phyloP scores from a whole-genome alignment of 768 basidiomycete species.

The Leccinum sublutescens region DNA sequence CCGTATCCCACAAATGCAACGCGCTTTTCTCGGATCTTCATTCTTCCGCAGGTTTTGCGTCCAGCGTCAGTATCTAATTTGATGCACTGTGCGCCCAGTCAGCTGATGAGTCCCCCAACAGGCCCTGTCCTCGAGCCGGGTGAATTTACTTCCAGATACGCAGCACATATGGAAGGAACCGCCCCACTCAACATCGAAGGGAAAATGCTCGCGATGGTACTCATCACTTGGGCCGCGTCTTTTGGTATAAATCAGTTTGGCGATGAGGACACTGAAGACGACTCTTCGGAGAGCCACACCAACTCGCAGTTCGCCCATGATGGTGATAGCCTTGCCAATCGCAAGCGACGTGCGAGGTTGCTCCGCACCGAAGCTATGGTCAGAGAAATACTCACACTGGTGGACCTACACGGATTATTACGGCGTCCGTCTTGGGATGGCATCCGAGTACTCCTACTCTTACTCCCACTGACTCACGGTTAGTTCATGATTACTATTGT shows the following conservation, averaged over 20 bases:
- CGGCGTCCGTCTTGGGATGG: conserved; percentile 87
- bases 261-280: conserved; percentile 35
- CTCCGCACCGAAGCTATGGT: conserved; percentile 67
- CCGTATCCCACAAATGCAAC: conserved; percentile 68
- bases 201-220: conserved; percentile 70
- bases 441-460: conserved; percentile 71
- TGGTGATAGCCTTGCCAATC: conserved; percentile 33
- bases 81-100: neutral
- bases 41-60: conserved; percentile 85
- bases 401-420: conserved; percentile 78
- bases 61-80: conserved; percentile 58
- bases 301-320: conserved; percentile 16
- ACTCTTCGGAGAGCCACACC: conserved; percentile 2
- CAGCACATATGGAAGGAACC: conserved; percentile 60
- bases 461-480: conserved; percentile 87
- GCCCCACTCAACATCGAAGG: conserved; percentile 69
- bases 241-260: conserved; percentile 84
- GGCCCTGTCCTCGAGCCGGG: conserved; percentile 82
- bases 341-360: conserved; percentile 44
- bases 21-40: conserved; percentile 77
- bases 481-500: conserved; percentile 13
- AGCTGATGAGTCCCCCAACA: conserved; percentile 33
- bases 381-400: conserved; percentile 70
- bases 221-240: conserved; percentile 87
- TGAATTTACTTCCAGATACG: conserved; percentile 75